Evolutionary conservation across 2,329 filamentous ascomycete species (phyloP), one percentile per base, ranked within the genome.

Genomic region (Aspergillus phoenicis): DNA sequence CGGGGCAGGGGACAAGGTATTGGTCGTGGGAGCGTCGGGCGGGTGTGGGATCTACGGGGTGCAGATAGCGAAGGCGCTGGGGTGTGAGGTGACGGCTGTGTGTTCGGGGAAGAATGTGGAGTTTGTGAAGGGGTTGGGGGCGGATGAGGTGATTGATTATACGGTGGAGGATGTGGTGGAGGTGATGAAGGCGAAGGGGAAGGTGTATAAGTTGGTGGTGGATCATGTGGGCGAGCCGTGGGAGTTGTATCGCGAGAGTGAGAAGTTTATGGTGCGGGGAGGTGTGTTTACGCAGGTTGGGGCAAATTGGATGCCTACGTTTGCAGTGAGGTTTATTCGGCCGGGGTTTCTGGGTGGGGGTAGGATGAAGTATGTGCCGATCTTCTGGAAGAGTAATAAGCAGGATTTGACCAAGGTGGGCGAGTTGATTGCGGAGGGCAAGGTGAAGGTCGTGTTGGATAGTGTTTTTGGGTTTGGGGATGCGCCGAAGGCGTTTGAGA

Each of bases 11-110:
- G 80, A 84, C 55, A 83, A 80, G 66, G 79, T 90, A 7, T 85
- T 89, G 67, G 83, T 89, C 71, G 89, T 89, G 64, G 87, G 86
- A 11, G 87, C 86, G 0, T 85, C 82, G 5, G 88, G 88, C 8
- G 87, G 87, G 0, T 83, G 80, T 0, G 88, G 88, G 0, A 80
- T 82, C 0, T 88, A 82, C 60, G 83, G 80, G 0, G 85, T 90
- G 57, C 87, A 90, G 69, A 82, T 89, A 48, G 87, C 87, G 8
- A 89, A 88, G 70, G 76, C 78, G 0, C 68, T 85, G 3, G 87
- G 86, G 0, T 87, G 84, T 65, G 76, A 83, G 62, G 87, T 90
- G 33, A 85, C 83, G 2, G 79, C 80, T 2, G 82, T 81, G 4
- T 90, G 87, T 68, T 89, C 86, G 8, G 79, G 76, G 0, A 71